Conservation (phyloP, 2,329 filamentous ascomycete genomes). For the Periconia sp. region DNA sequence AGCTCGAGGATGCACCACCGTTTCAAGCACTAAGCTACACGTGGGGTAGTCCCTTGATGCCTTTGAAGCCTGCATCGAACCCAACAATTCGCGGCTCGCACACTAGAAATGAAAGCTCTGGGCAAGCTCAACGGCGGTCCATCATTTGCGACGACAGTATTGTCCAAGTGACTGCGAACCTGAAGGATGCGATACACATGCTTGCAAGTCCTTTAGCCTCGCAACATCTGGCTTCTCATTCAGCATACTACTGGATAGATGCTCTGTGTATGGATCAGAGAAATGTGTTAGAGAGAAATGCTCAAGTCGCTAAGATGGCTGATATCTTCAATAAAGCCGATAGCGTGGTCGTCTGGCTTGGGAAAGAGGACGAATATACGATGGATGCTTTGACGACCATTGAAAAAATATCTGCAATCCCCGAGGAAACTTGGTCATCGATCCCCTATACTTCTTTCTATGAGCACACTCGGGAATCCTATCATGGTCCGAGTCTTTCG, state of each 20-base stretch:
- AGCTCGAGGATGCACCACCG: conserved; percentile 22
- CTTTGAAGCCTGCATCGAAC: conserved; percentile 6
- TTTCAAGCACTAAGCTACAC: conserved; percentile 29
- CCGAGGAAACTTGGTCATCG: conserved; percentile 23
- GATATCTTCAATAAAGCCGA: conserved; percentile 32
- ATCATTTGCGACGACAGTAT: conserved; percentile 27
- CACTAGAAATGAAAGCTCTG: neutral
- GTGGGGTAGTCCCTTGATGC: conserved; percentile 21
- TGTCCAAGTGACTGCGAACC: conserved; percentile 27
- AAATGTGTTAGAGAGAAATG: conserved; percentile 29
- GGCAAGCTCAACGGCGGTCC: conserved; percentile 13
- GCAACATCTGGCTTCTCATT: conserved; percentile 6
- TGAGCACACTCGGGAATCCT: conserved; percentile 7
- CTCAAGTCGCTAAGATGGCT: conserved; percentile 36
- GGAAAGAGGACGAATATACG: conserved; percentile 33
- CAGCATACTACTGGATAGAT: conserved; percentile 37
- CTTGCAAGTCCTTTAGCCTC: conserved; percentile 16
- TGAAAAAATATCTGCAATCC: conserved; percentile 19
- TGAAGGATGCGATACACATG: conserved; percentile 32
- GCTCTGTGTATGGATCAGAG: conserved; percentile 37
- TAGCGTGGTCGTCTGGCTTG: conserved; percentile 38
- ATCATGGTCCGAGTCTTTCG: conserved; percentile 14
- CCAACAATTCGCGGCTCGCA: no score
- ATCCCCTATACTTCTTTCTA: conserved; percentile 33
- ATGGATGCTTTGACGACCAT: conserved; percentile 28